Evolutionary conservation across 176 grass and related monocot genomes (phyloP).

Genomic region (Zoysia japonica): DNA sequence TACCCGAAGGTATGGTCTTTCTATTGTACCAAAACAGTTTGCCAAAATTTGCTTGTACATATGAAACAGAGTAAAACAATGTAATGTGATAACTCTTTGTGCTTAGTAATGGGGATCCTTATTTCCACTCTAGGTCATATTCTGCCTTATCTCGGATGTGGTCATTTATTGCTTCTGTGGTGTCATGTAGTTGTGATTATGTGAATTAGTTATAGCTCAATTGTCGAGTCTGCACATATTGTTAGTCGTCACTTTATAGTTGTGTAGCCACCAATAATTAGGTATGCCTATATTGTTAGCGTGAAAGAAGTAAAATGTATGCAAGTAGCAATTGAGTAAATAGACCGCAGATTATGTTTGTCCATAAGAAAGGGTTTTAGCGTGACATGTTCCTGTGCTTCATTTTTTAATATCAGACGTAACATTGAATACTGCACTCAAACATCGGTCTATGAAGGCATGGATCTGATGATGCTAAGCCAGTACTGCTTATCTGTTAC

Average conservation of each 20-base stretch:
- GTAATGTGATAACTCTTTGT: constrained; percentile 18
- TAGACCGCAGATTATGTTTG: neutral
- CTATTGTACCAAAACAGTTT: constrained; percentile 16
- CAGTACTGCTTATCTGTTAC: constrained; percentile 1
- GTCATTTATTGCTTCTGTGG: neutral
- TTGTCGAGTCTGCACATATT: constrained; percentile 7
- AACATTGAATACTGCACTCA: neutral
- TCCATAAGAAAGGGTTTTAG: neutral
- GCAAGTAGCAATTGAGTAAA: neutral
- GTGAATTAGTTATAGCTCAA: constrained; percentile 15
- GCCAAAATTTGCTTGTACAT: constrained; percentile 1
- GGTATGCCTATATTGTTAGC: neutral
- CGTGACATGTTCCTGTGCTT: neutral
- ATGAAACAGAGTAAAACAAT: constrained; percentile 11
- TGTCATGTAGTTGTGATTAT: neutral
- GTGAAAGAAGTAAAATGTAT: neutral
- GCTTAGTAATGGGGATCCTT: neutral
- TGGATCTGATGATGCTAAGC: constrained; percentile 14
- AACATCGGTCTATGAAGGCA: neutral
- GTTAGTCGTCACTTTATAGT: constrained; percentile 7
- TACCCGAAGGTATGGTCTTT: constrained; percentile 38
- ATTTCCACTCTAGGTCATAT: neutral
- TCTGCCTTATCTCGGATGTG: constrained; percentile 11
- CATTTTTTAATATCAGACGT: neutral
- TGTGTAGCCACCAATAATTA: neutral